Percentiles rank a stretch among this genome's conserved stretches.
phyloP scores from a whole-genome alignment of 1,284 basidiomycete species.

The Sporisorium scitamineum region DNA sequence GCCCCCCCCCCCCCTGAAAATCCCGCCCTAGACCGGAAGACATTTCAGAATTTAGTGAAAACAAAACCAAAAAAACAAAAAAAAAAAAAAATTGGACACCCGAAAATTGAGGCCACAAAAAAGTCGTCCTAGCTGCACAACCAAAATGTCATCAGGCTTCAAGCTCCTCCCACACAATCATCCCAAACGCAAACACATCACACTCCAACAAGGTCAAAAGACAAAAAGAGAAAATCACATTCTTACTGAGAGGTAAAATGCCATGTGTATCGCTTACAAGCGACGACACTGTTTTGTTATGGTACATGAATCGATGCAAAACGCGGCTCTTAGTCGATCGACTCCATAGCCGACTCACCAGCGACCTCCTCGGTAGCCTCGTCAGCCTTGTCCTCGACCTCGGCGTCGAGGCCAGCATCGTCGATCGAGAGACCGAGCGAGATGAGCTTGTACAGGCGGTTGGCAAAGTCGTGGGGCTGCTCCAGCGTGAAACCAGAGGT shows the following conservation, averaged over 20 bases:
- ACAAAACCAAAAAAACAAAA: too few species aligned
- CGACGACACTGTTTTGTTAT: constrained; percentile 1
- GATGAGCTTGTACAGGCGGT: constrained; percentile 98
- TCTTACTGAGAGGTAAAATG: background rate
- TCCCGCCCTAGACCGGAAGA: too few species aligned
- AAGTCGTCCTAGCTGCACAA: too few species aligned
- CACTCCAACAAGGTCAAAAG: too few species aligned
- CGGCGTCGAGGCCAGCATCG: constrained; percentile 57
- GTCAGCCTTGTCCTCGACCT: constrained; percentile 45
- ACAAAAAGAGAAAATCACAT: too few species aligned
- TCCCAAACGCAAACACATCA: too few species aligned
- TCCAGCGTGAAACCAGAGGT: constrained; percentile 84
- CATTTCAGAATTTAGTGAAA: too few species aligned
- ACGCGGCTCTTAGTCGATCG: constrained; percentile 60
- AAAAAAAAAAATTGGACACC: too few species aligned
- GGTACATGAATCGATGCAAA: constrained; percentile 9
- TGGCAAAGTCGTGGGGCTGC: constrained; percentile 92
- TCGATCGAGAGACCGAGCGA: constrained; percentile 75
- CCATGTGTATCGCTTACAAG: background rate
- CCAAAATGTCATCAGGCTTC: too few species aligned
- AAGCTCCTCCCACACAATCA: too few species aligned
- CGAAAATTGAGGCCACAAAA: too few species aligned
- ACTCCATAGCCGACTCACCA: constrained; percentile 68
- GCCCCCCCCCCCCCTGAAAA: too few species aligned
- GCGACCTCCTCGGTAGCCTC: constrained; percentile 57